Evolutionary conservation across 2,329 filamentous ascomycete species (phyloP), one percentile per base, ranked within the genome.

Genomic region (Dryadomyces quercivorus): DNA sequence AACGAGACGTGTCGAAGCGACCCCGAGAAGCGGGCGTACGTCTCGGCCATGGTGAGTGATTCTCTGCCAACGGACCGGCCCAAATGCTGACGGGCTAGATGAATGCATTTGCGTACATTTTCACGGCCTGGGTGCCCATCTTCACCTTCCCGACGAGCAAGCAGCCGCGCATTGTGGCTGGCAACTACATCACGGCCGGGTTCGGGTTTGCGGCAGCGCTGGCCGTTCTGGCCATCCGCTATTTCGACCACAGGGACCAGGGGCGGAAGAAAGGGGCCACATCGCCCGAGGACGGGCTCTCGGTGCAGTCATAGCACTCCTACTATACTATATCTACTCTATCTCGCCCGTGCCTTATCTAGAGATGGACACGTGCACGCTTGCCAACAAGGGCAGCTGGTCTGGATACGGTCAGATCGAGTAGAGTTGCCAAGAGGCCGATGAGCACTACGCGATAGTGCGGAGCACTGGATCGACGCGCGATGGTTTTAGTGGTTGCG

Each of bases 51-150:
- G 59, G 62, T 64, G 16, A 4, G 52, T 50, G n/a, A n/a, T n/a
- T n/a, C n/a, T n/a, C n/a, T n/a, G n/a, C n/a, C n/a, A n/a, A n/a
- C n/a, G n/a, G n/a, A n/a, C n/a, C n/a, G n/a, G n/a, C n/a, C n/a
- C n/a, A 13, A 13, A 6, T 16, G 12, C 26, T 51, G 7, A 15
- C 50, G 12, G 13, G 16, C 10, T n/a, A 64, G 62, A 64, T 64
- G 63, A 65, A 64, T 26, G 61, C 61, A 0, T 64, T 63, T 16
- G 61, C 63, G 15, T 64, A 61, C 51, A 64, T 63, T 12, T 64
- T 64, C 55, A 60, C 59, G n/a, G 63, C 63, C 1, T 65, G 63
- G 63, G 56, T 65, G 1, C 59, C 61, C 5, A 64, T 65, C 38
- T 65, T 65, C 40, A 64, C 63, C 13, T 65, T 64, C 36, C 63